These are phyloP conservation scores for Candida qinlingensis DNA, from an alignment of 805 yeast species.

Conservation along the genomic window DNA sequence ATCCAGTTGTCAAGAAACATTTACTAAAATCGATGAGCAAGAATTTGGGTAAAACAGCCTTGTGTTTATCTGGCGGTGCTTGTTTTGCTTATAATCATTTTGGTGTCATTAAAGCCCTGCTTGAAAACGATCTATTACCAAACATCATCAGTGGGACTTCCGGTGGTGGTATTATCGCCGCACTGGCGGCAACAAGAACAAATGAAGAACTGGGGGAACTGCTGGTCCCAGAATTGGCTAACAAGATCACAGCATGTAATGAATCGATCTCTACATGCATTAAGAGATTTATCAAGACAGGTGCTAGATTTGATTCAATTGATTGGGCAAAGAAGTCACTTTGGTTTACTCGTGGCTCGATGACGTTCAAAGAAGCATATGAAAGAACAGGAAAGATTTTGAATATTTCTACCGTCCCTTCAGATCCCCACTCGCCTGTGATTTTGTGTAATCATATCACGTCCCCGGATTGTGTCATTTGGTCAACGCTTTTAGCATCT, in stretches of 20 bases:
- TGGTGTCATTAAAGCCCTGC: conserved; percentile 66
- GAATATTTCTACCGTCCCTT: conserved; percentile 74
- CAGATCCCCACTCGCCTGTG: conserved; percentile 78
- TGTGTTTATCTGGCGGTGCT: conserved; percentile 76
- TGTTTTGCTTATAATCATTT: conserved; percentile 73
- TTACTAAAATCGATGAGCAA: conserved; percentile 54
- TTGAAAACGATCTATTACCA: conserved; percentile 64
- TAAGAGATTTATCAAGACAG: conserved; percentile 64
- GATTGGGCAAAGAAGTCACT: conserved; percentile 66
- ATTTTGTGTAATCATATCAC: conserved; percentile 73
- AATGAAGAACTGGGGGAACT: conserved; percentile 56
- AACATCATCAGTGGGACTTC: conserved; percentile 70
- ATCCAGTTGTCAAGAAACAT: conserved; percentile 37
- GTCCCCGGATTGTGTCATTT: conserved; percentile 75
- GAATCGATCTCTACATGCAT: conserved; percentile 57
- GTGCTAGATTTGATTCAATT: conserved; percentile 72
- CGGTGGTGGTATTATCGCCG: conserved; percentile 78
- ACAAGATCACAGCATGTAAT: conserved; percentile 63
- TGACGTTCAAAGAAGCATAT: conserved; percentile 67
- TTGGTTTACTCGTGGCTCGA: conserved; percentile 70
- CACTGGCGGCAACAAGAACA: conserved; percentile 63
- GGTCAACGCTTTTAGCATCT: conserved; percentile 73
- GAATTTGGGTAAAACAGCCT: conserved; percentile 67
- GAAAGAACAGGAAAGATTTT: conserved; percentile 63
- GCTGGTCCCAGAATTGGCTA: conserved; percentile 53